Conservation (phyloP, 768 basidiomycete genomes). For the Suillus tomentosus region DNA sequence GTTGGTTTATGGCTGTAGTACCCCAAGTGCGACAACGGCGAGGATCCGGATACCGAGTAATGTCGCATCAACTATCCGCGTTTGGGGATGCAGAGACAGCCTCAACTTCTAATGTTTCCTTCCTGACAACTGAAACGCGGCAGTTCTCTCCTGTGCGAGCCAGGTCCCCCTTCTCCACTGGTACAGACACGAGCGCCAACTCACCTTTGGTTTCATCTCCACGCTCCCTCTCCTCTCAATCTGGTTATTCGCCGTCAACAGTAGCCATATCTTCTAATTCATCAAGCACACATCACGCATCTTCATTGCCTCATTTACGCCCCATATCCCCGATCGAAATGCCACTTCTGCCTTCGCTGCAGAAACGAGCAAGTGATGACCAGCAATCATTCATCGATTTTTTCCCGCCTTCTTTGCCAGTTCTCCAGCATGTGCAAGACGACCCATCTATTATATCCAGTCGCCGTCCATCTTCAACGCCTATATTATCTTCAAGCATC, state of each 20-base stretch:
- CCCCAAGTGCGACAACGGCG: conserved; percentile 18
- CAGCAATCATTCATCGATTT: conserved; percentile 52
- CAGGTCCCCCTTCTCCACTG: conserved; percentile 16
- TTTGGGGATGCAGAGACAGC: conserved; percentile 27
- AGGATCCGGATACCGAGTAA: conserved; percentile 9
- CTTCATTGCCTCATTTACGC: conserved; percentile 32
- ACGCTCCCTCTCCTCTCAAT: conserved; percentile 29
- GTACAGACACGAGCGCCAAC: conserved; percentile 1
- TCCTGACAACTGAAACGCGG: conserved; percentile 14
- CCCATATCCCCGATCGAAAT: conserved; percentile 23
- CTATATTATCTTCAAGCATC: conserved; percentile 21
- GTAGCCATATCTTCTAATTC: conserved; percentile 44
- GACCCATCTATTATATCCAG: conserved; percentile 3
- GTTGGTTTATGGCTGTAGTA: conserved; percentile 17
- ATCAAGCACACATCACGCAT: conserved; percentile 42
- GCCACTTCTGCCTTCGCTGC: conserved; percentile 18
- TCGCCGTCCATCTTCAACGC: conserved; percentile 18
- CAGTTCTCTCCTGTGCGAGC: conserved; percentile 22
- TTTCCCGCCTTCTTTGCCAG: conserved; percentile 31
- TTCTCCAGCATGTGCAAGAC: conserved; percentile 10
- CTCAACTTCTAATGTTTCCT: conserved; percentile 19
- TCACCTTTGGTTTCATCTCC: conserved; percentile 16
- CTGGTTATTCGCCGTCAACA: conserved; percentile 30
- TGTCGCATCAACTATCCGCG: conserved; percentile 18
- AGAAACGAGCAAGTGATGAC: conserved; percentile 34